A percentile compares a stretch with the other conserved stretches of the same genome.
These are phyloP conservation scores for Phytopythium cucurbitacearum DNA, from an alignment of 352 stramenopile species.

Conservation along the genomic window DNA sequence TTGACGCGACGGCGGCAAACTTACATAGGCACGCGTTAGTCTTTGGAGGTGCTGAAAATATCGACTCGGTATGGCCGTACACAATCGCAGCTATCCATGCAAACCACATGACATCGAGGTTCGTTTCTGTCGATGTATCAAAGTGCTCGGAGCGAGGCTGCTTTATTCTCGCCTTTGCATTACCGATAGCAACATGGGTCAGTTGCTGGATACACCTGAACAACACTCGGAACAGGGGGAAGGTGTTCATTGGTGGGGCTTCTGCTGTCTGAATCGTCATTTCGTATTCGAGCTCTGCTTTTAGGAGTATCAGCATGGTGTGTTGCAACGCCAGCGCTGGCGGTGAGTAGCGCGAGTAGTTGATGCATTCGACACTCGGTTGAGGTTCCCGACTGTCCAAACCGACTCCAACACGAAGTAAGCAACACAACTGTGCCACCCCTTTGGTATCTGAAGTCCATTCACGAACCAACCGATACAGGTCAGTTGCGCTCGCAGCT, in stretches of 20 bases:
- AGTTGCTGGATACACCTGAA: conserved; percentile 19
- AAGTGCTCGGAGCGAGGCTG: not conserved
- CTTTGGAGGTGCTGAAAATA: not conserved
- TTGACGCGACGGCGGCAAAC: not conserved
- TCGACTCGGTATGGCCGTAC: conserved; percentile 5
- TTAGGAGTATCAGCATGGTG: conserved; percentile 7
- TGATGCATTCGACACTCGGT: no score
- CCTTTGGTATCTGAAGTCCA: conserved; percentile 14
- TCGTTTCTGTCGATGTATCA: conserved; percentile 1
- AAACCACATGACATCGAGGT: conserved; percentile 17
- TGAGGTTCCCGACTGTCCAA: conserved; percentile 20
- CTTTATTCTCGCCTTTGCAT: not conserved
- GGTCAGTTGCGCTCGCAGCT: not conserved
- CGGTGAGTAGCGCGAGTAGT: conserved; percentile 1
- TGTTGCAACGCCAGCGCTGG: conserved; percentile 13
- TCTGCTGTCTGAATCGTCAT: not conserved
- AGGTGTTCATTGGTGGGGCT: conserved; percentile 1
- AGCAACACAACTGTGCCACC: conserved; percentile 12
- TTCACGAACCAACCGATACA: conserved; percentile 14
- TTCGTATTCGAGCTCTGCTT: conserved; percentile 2
- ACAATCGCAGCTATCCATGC: conserved; percentile 27
- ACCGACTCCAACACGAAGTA: conserved; percentile 18
- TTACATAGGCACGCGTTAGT: not conserved
- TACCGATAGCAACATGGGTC: conserved; percentile 6
- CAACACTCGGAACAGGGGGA: conserved; percentile 20